Base-by-base conservation (phyloP, 192 early-diverging fungal genomes). In the Haplosporangium gracile region DNA sequence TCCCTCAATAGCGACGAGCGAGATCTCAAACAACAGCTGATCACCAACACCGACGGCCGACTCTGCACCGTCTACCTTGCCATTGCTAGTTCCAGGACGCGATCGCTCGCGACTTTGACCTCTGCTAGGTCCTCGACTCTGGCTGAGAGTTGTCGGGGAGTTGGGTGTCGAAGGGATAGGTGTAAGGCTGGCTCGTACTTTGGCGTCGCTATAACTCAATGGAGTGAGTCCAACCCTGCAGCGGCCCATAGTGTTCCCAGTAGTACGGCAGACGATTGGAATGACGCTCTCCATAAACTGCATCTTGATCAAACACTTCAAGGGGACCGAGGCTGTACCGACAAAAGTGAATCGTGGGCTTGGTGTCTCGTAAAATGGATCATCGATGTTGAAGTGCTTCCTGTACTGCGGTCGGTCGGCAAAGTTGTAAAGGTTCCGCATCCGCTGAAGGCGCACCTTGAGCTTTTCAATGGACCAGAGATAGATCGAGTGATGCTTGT, bases 371-470 rank as follows among this genome's bases (percentile, higher is more conserved):
- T 92, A 91, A 63, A 93, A 93, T 34, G 92, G 91, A 57, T 93
- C 92, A 82, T 92, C 90, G 90, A 89, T 84, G 68, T 90, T 90
- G 43, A 91, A 88, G 20, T 93, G 91, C 70, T 91, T 92, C 42
- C 90, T 65, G 76, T 92, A 93, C 40, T 90, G 87, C 10, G 92
- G 92, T 29, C 89, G 89, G 70, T 93, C 92, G 2, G 90, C 88
- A 79, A 83, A 91, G 71, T 93, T 90, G 75, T 94, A 93, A 63
- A 95, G 82, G 34, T 91, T 90, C 2, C 93, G 93, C 96, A 97
- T 96, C 18, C 91, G 90, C 43, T 91, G 86, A 13, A 97, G 80
- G n/a, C 93, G 89, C 24, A 80, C 75, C 45, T 86, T 85, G 10
- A 96, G 91, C 57, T 88, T 89, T 3, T 87, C 87, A 20, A 95